Evolutionary conservation across 495 filamentous ascomycete genomes (phyloP).

Genomic region (Coniosporium apollinis): DNA sequence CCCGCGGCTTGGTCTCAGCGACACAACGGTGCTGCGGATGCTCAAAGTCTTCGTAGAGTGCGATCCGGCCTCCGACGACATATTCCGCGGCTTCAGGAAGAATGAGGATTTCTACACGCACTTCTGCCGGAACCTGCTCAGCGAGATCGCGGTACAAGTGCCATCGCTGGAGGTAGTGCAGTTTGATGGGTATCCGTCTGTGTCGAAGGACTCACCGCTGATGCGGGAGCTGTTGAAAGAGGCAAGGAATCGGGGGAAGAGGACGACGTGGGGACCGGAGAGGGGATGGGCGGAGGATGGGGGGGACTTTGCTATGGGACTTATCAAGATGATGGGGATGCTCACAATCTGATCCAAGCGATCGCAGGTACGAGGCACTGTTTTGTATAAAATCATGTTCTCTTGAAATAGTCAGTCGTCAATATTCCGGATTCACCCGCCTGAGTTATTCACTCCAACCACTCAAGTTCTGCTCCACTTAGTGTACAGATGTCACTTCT

Average conservation of each 20-base stretch:
- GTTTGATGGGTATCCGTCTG: slow-evolving; percentile 59
- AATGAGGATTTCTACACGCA: slow-evolving; percentile 56
- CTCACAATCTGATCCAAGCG: no score
- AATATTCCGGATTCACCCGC: no score
- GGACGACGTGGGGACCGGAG: slow-evolving; percentile 52
- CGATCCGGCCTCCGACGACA: slow-evolving; percentile 50
- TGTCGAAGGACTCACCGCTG: slow-evolving; percentile 50
- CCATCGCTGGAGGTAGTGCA: slow-evolving; percentile 45
- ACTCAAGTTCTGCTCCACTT: no score
- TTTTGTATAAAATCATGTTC: no score
- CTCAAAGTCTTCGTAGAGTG: slow-evolving; percentile 64
- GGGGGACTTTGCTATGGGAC: no score
- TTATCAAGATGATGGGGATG: no score
- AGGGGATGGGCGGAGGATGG: slow-evolving; percentile 39
- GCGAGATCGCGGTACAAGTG: slow-evolving; percentile 39
- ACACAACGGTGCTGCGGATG: slow-evolving; percentile 41
- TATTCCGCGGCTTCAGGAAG: slow-evolving; percentile 56
- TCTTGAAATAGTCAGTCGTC: no score
- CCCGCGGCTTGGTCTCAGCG: slow-evolving; percentile 42
- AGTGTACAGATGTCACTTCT: no score
- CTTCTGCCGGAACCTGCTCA: slow-evolving; percentile 46
- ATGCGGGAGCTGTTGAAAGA: slow-evolving; percentile 50
- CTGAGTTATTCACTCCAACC: no score
- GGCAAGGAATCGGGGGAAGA: slow-evolving; percentile 30
- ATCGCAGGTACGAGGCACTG: no score